Conservation (phyloP, 441 rosid species). For the Eutrema salsugineum region DNA sequence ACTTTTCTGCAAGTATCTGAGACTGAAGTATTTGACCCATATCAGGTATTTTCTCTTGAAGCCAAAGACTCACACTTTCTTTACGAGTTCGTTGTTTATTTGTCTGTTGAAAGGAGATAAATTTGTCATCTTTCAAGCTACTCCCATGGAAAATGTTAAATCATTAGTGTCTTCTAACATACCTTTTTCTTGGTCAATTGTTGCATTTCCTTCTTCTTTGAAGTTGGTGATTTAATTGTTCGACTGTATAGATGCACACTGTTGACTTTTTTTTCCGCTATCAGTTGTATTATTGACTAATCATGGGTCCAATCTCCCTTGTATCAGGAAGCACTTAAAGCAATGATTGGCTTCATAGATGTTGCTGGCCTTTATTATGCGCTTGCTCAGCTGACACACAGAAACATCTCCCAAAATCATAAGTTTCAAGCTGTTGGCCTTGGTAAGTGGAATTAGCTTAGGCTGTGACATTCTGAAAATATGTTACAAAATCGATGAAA, state of each 20-base stretch:
- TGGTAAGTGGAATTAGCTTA: slow-evolving; percentile 44
- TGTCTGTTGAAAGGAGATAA: not conserved
- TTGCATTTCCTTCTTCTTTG: not conserved
- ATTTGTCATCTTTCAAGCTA: not conserved
- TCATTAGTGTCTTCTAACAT: not conserved
- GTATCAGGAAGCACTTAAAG: slow-evolving; percentile 83
- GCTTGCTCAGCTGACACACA: slow-evolving; percentile 81
- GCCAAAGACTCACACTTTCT: not conserved
- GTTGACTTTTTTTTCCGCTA: not conserved
- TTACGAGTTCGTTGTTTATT: not conserved
- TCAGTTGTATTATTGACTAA: not conserved
- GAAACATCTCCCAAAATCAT: slow-evolving; percentile 94
- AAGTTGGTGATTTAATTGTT: not conserved
- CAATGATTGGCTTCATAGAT: slow-evolving; percentile 85
- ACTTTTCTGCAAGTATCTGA: slow-evolving; percentile 90
- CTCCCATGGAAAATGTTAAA: not conserved
- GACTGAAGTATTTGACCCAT: slow-evolving; percentile 78
- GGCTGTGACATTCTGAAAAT: not conserved
- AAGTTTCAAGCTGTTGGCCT: slow-evolving; percentile 98
- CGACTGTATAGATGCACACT: not conserved
- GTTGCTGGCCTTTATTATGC: slow-evolving; percentile 94
- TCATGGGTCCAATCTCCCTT: not conserved
- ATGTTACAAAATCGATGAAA: not conserved
- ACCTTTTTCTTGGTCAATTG: not conserved
- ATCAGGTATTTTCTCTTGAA: slow-evolving; percentile 57